phyloP scores from a whole-genome alignment of 176 grass and related monocot genomes.

The Oryza punctata region DNA sequence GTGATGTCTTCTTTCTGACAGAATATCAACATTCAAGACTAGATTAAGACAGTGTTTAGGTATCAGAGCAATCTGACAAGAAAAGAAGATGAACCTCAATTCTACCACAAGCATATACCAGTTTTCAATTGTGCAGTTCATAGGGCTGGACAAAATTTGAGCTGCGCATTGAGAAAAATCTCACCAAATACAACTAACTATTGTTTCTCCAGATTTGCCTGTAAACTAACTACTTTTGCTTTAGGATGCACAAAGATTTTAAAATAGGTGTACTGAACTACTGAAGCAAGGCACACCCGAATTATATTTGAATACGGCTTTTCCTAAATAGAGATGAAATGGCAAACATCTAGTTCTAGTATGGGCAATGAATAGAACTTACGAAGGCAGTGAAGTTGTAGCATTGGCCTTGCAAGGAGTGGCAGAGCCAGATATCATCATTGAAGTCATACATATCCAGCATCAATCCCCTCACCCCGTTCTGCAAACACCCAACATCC shows the following conservation, averaged over 20 bases:
- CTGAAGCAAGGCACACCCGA: background rate
- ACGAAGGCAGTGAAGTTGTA: conserved; percentile 98
- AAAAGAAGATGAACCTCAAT: background rate
- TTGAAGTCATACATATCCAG: conserved; percentile 97
- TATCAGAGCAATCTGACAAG: background rate
- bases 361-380: conserved; percentile 40
- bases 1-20: background rate
- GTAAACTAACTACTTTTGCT: background rate
- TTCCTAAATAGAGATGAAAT: background rate
- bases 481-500: conserved; percentile 47
- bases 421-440: conserved; percentile 89
- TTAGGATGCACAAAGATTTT: background rate
- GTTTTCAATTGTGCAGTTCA: no score
- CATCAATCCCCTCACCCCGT: conserved; percentile 90
- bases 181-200: background rate
- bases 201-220: background rate
- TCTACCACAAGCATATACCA: no score
- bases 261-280: background rate
- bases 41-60: background rate
- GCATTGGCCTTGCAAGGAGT: conserved; percentile 93
- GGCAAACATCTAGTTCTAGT: background rate
- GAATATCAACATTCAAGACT: background rate
- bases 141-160: background rate
- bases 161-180: background rate
- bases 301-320: conserved; percentile 1